Base-by-base conservation (phyloP, 192 early-diverging fungal species). In the Geranomyces variabilis region DNA sequence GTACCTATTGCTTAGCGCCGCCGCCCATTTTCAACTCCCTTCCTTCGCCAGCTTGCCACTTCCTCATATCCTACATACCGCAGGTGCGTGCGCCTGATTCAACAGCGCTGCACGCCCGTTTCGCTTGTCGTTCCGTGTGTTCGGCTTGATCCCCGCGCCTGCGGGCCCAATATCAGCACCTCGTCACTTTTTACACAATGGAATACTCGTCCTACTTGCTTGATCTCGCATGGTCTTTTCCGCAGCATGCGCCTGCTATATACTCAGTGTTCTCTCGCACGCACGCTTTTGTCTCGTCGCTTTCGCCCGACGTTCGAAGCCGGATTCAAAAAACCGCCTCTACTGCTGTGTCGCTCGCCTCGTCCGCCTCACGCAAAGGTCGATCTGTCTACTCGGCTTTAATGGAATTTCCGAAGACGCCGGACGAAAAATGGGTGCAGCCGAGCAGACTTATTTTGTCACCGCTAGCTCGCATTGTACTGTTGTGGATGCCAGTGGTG, bases 301-400 rank as follows among this genome's bases (percentile, higher is more conserved):
- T 69, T 5, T 69, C 67, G 55, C 67, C 67, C 13, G 67, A 69
- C 55, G 67, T 69, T 7, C 48, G 67, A 6, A 34, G 55, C 24
- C 21, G 67, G 10, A 58, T 69, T 1, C 3, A 3, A 10, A 8
- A 7, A 17, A 15, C 19, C 51, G 24, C 24, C 7, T 60, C 58
- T 7, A 33, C 22, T 28, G 58, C 58, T 26, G 58, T 4, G 3
- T 33, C 31, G 31, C 22, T 33, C 5, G 17, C 31, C 28, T 7
- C 17, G 5, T 1, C 31, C 8, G 22, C 58, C 17, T 9, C 24
- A 6, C 19, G 51, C 19, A 53, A 53, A 17, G 15, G n/a, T 53
- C 7, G 4, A 17, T 31, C 47, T 0, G 49, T 66, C 17, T 74
- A 74, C 66, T 28, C 24, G 6, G 21, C 17, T 17, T 51, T 69